Percentiles rank a stretch among this genome's conserved stretches.
These are phyloP conservation scores for Kurtzmaniella quercitrusa DNA, from an alignment of 1,139 yeast species.

Conservation along the genomic window DNA sequence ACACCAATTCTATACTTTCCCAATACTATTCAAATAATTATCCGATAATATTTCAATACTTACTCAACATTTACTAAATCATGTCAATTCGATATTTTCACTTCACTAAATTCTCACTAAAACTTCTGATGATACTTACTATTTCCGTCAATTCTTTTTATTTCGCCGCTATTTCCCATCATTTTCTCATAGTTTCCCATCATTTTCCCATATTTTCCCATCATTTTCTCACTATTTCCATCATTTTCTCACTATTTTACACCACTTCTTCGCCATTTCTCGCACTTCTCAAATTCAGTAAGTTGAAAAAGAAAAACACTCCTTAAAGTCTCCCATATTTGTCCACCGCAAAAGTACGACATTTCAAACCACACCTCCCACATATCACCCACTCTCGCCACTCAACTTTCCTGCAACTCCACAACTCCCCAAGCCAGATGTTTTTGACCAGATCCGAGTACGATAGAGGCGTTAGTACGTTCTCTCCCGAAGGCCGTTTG, in stretches of 20 bases:
- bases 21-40: no score
- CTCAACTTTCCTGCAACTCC: neutral
- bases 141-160: neutral
- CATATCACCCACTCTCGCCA: neutral
- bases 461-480: slow-evolving; percentile 97
- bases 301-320: no score
- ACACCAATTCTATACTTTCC: no score
- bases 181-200: neutral
- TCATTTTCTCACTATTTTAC: neutral
- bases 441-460: slow-evolving; percentile 98
- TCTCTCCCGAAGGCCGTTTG: slow-evolving; percentile 97
- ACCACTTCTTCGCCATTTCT: neutral
- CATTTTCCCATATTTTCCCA: neutral
- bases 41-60: neutral
- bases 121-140: neutral
- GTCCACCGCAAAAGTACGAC: no score
- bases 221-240: neutral
- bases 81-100: no score
- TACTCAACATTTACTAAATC: no score
- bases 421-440: slow-evolving; percentile 40
- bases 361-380: neutral
- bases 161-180: neutral
- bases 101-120: no score
- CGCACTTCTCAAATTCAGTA: no score
- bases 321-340: no score